Base-by-base conservation (phyloP, 2,329 filamentous ascomycete species). In the Fonsecaea erecta region DNA sequence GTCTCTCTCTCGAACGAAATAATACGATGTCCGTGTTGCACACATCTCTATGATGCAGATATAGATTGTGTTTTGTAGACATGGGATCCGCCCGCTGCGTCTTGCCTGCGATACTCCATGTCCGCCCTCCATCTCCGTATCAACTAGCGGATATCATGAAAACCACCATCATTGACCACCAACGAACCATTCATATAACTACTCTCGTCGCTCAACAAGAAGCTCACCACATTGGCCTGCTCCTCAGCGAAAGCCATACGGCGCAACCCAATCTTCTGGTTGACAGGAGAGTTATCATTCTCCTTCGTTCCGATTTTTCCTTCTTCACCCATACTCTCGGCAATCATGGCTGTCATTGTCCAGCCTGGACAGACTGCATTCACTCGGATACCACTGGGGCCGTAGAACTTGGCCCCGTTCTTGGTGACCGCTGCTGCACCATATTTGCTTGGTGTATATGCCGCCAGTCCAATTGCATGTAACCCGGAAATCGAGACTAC, bases 341-440 rank as follows among this genome's bases (percentile, higher is more conserved):
- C 59, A n/a, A 65, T 30, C 62, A 69, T 69, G 1, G 53, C 37
- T 6, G 67, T 67, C 59, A 69, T 40, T 14, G 65, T 69, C 67
- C 62, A 65, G 2, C 65, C 67, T n/a, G 65, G 67, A 54, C 67
- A 69, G 14, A 69, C 40, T n/a, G 58, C 62, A 35, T 69, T 69
- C 34, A 65, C 59, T n/a, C 65, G 51, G 26, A 67, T 62, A 24
- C 65, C 67, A 14, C 53, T 43, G 11, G 65, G 64, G 7, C 64
- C 65, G 26, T 69, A 67, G 21, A 67, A 67, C 37, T 65, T 65
- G 8, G 67, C 67, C 24, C 64, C 67, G 26, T 64, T 67, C 62
- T 67, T 65, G 24, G 65, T 69, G n/a, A 67, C 56, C 7, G 51
- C 65, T 14, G 61, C 48, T 8, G 62, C 62, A n/a, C 64, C 67